A percentile compares a stretch with the other conserved stretches of the same genome.
phyloP scores from a whole-genome alignment of 345 rosid species.

The Theobroma cacao region DNA sequence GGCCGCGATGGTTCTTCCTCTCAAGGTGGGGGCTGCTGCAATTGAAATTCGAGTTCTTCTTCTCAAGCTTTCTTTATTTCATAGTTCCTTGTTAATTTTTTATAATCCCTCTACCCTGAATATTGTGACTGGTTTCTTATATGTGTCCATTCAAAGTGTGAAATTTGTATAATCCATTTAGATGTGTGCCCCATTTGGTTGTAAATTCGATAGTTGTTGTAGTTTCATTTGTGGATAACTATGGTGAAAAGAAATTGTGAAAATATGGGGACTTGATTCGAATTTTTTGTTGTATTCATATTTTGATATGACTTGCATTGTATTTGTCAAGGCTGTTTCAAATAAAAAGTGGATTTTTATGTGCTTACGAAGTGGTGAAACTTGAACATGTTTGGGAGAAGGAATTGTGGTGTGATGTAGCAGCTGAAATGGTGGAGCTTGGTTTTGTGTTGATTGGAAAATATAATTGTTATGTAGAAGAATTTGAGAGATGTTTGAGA shows the following conservation, averaged over 20 bases:
- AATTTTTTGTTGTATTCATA: neutral
- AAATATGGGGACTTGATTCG: neutral
- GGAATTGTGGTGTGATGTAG: neutral
- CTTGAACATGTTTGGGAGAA: neutral
- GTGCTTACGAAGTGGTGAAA: neutral
- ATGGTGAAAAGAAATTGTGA: neutral
- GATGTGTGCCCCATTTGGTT: neutral
- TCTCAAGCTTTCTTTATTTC: neutral
- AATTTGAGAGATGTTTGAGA: neutral
- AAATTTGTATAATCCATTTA: constrained; percentile 8
- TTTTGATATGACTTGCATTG: too few relatives aligned
- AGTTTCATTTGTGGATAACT: neutral
- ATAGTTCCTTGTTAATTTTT: constrained; percentile 4
- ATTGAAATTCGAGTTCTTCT: constrained; percentile 30
- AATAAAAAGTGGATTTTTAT: neutral
- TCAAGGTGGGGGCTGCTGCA: constrained; percentile 90
- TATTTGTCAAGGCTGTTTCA: neutral
- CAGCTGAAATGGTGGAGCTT: neutral
- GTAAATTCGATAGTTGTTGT: constrained; percentile 5
- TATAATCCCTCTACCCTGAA: neutral
- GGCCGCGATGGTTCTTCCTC: constrained; percentile 80
- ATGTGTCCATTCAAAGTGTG: neutral
- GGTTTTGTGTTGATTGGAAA: neutral
- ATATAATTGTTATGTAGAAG: too few relatives aligned
- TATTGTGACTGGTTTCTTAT: neutral